phyloP scores from a whole-genome alignment of 306 rosid species.

The Prunus campanulata region DNA sequence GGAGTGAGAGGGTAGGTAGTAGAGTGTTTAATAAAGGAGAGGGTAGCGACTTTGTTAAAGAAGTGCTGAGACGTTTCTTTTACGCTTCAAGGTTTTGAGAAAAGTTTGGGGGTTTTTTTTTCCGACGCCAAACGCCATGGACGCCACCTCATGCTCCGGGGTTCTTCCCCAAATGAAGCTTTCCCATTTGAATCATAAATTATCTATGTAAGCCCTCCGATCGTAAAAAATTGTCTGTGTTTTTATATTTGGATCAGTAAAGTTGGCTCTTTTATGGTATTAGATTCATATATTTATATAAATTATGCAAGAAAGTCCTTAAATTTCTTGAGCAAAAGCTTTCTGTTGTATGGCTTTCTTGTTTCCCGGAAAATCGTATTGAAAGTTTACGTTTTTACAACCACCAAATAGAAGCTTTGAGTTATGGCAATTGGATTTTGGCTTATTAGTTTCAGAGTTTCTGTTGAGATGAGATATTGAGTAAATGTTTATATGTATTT shows the following conservation, averaged over 20 bases:
- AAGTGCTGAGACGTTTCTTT: not conserved
- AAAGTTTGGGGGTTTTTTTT: constrained; percentile 3
- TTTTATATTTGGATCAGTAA: not conserved
- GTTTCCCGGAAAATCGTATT: not conserved
- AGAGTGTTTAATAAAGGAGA: not conserved
- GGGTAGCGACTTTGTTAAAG: not conserved
- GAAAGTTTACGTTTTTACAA: not conserved
- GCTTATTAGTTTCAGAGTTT: not conserved
- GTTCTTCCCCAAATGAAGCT: constrained; percentile 24
- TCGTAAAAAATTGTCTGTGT: not conserved
- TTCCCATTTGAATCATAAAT: constrained; percentile 26
- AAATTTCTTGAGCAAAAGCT: not conserved
- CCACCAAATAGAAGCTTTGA: not conserved
- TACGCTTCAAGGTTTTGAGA: not conserved
- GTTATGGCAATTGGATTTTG: not conserved
- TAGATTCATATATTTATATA: not conserved
- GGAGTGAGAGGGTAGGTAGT: not conserved
- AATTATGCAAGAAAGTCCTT: not conserved
- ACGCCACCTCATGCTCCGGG: constrained; percentile 32
- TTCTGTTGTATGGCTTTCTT: not conserved
- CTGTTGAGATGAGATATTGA: not conserved
- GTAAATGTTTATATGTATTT: not conserved
- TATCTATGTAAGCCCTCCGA: constrained; percentile 41
- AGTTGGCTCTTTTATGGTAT: not conserved
- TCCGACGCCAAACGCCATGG: constrained; percentile 29